phyloP scores from a whole-genome alignment of 306 rosid species.

The Biancaea sappan region DNA sequence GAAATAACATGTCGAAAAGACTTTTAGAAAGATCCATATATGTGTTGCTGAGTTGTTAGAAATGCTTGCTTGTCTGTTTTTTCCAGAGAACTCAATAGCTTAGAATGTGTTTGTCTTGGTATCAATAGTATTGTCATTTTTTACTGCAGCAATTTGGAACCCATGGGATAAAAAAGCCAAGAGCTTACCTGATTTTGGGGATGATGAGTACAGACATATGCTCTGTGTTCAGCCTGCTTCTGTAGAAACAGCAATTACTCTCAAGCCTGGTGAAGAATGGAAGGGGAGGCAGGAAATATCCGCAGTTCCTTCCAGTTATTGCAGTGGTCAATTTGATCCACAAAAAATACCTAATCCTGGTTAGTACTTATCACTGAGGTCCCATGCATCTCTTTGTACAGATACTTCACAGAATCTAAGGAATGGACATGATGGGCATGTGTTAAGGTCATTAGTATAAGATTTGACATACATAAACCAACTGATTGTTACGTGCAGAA shows the following conservation, averaged over 20 bases:
- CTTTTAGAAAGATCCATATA: too few relatives aligned
- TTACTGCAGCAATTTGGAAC: constrained; percentile 71
- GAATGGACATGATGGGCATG: too few relatives aligned
- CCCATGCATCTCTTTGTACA: too few relatives aligned
- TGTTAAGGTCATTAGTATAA: too few relatives aligned
- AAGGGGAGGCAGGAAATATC: constrained; percentile 78
- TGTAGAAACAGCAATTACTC: constrained; percentile 61
- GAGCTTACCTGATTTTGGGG: constrained; percentile 66
- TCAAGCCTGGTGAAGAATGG: constrained; percentile 92
- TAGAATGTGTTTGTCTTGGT: neutral
- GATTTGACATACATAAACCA: too few relatives aligned
- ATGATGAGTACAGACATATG: constrained; percentile 67
- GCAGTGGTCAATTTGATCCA: constrained; percentile 80
- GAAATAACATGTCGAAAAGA: too few relatives aligned
- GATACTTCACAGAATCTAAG: too few relatives aligned
- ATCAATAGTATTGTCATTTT: constrained; percentile 8
- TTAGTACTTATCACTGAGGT: neutral
- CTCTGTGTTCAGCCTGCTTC: constrained; percentile 77
- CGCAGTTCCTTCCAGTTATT: constrained; percentile 74
- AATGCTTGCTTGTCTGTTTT: too few relatives aligned
- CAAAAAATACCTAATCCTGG: constrained; percentile 31
- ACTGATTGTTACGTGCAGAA: neutral
- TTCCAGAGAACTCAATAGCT: too few relatives aligned
- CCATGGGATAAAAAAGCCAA: constrained; percentile 88
- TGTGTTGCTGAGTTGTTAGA: too few relatives aligned